Conservation (phyloP, 225 moss, liverwort and hornwort species). For the Rhytidiadelphus loreus region DNA sequence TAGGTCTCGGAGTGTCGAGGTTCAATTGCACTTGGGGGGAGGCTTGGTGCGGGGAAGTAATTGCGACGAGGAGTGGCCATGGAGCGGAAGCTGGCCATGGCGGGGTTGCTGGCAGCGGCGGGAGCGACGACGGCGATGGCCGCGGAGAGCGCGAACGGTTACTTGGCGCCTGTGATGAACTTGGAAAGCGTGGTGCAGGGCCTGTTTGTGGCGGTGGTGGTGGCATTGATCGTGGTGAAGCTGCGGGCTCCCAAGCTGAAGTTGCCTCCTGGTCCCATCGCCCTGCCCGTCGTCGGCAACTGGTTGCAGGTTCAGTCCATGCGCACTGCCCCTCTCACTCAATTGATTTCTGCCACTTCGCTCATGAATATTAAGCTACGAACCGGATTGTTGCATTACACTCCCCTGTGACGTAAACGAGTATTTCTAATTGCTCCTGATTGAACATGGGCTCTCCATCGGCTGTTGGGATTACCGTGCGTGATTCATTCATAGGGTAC, state of each 20-base stretch:
- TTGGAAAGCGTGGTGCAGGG: slow-evolving; percentile 19
- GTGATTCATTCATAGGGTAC: background rate
- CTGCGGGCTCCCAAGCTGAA: slow-evolving; percentile 39
- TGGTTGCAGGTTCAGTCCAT: slow-evolving; percentile 43
- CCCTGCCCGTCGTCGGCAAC: slow-evolving; percentile 47
- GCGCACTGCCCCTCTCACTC: too few relatives aligned
- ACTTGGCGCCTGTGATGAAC: slow-evolving; percentile 14
- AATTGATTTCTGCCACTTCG: background rate
- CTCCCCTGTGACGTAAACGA: background rate
- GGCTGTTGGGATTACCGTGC: background rate
- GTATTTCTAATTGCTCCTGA: background rate
- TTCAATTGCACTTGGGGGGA: background rate
- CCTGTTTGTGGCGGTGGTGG: slow-evolving; percentile 28
- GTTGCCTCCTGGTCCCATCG: slow-evolving; percentile 42
- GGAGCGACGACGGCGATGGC: slow-evolving; percentile 9
- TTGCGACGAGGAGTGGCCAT: background rate
- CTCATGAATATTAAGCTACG: background rate
- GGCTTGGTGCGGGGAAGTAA: background rate
- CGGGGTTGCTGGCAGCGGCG: slow-evolving; percentile 3
- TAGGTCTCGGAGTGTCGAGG: background rate
- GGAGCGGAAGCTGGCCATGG: slow-evolving; percentile 21
- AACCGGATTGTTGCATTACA: background rate
- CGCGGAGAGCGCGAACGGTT: background rate
- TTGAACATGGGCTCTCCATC: background rate
- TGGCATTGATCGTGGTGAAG: slow-evolving; percentile 21